Percentiles rank a stretch among this genome's conserved stretches.
These are phyloP conservation scores for Rubus idaeus DNA, from an alignment of 306 rosid species.

Conservation along the genomic window DNA sequence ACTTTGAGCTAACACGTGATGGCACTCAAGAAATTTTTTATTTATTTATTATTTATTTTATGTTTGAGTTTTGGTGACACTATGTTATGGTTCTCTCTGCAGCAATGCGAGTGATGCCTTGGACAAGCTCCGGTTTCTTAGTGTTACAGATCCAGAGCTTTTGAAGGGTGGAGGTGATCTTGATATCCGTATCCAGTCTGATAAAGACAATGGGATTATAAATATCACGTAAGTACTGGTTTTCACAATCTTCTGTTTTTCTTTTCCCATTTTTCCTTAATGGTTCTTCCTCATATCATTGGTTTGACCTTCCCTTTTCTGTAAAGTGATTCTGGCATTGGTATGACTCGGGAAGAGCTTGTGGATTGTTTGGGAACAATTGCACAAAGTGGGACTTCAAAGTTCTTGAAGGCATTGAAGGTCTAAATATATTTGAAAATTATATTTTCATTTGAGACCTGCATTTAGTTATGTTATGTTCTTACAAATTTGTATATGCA, in stretches of 20 bases:
- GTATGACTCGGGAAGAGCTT: slow-evolving; percentile 90
- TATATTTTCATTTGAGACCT: background rate
- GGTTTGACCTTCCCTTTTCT: slow-evolving; percentile 5
- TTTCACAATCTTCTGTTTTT: background rate
- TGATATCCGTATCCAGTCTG: slow-evolving; percentile 79
- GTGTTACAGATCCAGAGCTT: slow-evolving; percentile 79
- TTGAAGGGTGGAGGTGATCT: slow-evolving; percentile 74
- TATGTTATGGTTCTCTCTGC: slow-evolving; percentile 9
- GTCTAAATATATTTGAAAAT: slow-evolving; percentile 33
- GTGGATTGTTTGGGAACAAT: slow-evolving; percentile 98
- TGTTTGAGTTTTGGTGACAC: background rate
- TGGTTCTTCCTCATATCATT: background rate
- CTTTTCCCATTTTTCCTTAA: too few relatives aligned
- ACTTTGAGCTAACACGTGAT: background rate
- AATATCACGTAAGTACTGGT: slow-evolving; percentile 58
- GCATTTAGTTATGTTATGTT: slow-evolving; percentile 7
- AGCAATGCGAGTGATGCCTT: slow-evolving; percentile 99
- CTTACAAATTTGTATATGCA: slow-evolving; percentile 35
- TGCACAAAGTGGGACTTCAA: slow-evolving; percentile 98
- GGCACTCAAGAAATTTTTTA: background rate
- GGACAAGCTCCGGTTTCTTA: slow-evolving; percentile 90
- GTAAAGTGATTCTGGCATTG: slow-evolving; percentile 89
- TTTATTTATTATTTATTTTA: background rate
- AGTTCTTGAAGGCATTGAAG: slow-evolving; percentile 88
- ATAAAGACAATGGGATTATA: slow-evolving; percentile 80